Percentiles rank a stretch among this genome's conserved stretches.
phyloP scores from a whole-genome alignment of 306 rosid genomes.

The Senna siamea region DNA sequence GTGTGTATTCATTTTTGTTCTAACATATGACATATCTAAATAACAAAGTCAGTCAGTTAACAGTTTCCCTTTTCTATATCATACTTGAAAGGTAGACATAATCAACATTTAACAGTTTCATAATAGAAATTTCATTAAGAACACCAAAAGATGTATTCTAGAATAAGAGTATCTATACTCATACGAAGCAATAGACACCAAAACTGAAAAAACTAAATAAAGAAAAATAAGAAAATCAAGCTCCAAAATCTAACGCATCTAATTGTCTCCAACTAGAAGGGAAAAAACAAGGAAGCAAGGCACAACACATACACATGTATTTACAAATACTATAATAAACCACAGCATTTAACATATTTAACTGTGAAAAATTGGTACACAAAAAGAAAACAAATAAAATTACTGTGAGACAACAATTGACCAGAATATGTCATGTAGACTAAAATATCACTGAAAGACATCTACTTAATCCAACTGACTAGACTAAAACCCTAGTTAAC shows the following conservation, averaged over 20 bases:
- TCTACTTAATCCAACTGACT: background rate
- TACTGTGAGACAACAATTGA: background rate
- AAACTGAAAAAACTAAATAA: background rate
- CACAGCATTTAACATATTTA: background rate
- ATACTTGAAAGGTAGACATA: background rate
- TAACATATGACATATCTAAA: background rate
- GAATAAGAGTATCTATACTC: background rate
- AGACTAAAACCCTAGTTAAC: background rate
- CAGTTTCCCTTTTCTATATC: background rate
- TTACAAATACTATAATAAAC: background rate
- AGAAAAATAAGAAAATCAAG: background rate
- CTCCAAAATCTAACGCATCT: background rate
- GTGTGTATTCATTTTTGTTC: background rate
- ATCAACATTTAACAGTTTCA: background rate
- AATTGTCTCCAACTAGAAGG: background rate
- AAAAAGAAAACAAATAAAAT: background rate
- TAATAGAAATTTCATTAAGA: background rate
- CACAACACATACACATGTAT: background rate
- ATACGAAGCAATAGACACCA: background rate
- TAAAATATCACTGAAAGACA: background rate
- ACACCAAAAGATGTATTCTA: background rate
- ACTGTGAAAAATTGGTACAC: background rate
- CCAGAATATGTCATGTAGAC: background rate
- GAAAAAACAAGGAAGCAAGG: background rate
- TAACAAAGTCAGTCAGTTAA: background rate